Conservation (phyloP, 495 filamentous ascomycete species). For the Talaromyces nanjingensis region DNA sequence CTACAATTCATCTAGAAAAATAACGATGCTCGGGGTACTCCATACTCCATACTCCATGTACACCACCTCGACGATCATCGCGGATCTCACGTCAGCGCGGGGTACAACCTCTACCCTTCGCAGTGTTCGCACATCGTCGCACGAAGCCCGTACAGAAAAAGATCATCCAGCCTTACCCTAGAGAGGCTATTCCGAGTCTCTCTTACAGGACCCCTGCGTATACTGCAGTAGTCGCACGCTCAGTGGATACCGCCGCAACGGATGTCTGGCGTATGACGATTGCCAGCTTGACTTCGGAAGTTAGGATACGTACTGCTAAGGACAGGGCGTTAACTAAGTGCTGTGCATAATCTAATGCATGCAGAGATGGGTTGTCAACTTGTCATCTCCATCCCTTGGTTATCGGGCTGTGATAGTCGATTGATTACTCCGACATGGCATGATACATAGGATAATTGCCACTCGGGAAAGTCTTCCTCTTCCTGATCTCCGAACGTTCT, state of each 20-base stretch:
- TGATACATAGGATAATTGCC: background rate
- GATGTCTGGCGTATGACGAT: slow-evolving; percentile 1
- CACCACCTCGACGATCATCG: background rate
- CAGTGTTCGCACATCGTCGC: background rate
- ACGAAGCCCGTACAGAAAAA: background rate
- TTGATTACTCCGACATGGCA: background rate
- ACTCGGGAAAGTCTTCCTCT: background rate
- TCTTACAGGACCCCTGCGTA: background rate
- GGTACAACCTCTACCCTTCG: background rate
- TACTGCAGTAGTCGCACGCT: slow-evolving; percentile 1
- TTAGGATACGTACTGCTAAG: background rate
- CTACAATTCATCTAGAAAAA: background rate
- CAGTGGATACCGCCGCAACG: background rate
- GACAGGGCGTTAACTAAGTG: background rate
- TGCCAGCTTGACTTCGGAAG: background rate
- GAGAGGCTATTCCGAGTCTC: background rate
- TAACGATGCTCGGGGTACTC: background rate
- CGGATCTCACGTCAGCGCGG: slow-evolving; percentile 1
- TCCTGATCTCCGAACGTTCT: background rate
- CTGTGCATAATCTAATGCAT: background rate
- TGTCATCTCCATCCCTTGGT: background rate
- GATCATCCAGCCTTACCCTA: background rate
- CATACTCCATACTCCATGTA: background rate
- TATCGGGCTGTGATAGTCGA: background rate
- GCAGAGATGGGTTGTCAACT: background rate